A percentile compares a stretch with the other conserved stretches of the same genome.
Evolutionary conservation across 495 filamentous ascomycete genomes (phyloP).

Genomic region (Gamarada debralockiae): DNA sequence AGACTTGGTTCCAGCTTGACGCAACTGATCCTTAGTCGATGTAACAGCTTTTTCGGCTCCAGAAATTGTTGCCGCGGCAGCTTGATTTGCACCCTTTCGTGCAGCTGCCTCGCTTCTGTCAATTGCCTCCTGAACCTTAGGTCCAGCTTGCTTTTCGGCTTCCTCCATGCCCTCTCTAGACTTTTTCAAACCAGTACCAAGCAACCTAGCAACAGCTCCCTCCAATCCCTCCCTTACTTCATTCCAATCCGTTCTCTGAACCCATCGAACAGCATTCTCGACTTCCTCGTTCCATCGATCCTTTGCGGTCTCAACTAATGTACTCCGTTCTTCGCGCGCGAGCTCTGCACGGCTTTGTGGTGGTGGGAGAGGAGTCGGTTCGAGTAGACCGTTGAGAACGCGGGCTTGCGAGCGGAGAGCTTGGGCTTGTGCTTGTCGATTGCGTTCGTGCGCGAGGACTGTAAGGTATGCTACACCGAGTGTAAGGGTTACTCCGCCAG

Average conservation of each 20-base stretch:
- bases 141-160: conserved; percentile 28
- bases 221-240: conserved; percentile 53
- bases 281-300: conserved; percentile 79
- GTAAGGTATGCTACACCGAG: conserved; percentile 78
- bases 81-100: conserved; percentile 9
- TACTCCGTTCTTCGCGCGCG: conserved; percentile 30
- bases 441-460: conserved; percentile 66
- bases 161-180: conserved; percentile 26
- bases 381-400: conserved; percentile 51
- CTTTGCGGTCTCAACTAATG: conserved; percentile 63
- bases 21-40: conserved; percentile 4
- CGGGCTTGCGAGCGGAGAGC: conserved; percentile 67
- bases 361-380: conserved; percentile 30
- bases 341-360: conserved; percentile 39
- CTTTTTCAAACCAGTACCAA: conserved; percentile 24
- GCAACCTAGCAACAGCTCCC: conserved; percentile 28
- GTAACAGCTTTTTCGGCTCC: conserved; percentile 4
- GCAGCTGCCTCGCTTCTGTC: conserved; percentile 18
- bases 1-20: conserved; percentile 5
- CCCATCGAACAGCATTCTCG: conserved; percentile 61
- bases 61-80: conserved; percentile 8
- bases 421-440: conserved; percentile 64
- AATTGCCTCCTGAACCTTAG: conserved; percentile 30
- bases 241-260: conserved; percentile 60
- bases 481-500: conserved; percentile 84